Conservation (phyloP, 2,329 filamentous ascomycete genomes). For the Talaromyces atroroseus region DNA sequence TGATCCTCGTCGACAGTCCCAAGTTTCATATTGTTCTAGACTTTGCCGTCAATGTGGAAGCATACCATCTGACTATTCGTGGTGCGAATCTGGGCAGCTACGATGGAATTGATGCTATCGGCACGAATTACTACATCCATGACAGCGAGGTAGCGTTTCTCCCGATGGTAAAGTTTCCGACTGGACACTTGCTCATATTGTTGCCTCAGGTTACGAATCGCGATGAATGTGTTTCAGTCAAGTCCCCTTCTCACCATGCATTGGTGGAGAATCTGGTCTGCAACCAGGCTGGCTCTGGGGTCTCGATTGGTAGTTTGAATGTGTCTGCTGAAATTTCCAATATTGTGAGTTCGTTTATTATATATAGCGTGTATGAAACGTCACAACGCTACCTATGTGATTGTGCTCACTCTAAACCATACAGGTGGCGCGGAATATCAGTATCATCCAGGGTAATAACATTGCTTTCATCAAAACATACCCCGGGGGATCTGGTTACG, state of each 20-base stretch:
- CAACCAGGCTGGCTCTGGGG: constrained; percentile 33
- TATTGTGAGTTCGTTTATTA: constrained; percentile 19
- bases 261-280: constrained; percentile 33
- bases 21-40: constrained; percentile 37
- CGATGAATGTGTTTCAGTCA: constrained; percentile 36
- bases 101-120: constrained; percentile 34
- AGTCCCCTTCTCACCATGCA: constrained; percentile 32
- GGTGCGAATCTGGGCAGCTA: constrained; percentile 33
- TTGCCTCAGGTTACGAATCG: constrained; percentile 29
- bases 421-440: constrained; percentile 31
- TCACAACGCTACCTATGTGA: no score
- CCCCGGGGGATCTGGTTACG: constrained; percentile 34
- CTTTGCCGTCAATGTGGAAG: constrained; percentile 32
- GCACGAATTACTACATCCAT: constrained; percentile 35
- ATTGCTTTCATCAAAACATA: constrained; percentile 38
- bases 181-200: background rate
- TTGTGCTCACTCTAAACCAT: no score
- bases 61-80: constrained; percentile 34
- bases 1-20: constrained; percentile 29
- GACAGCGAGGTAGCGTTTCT: constrained; percentile 25
- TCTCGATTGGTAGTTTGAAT: constrained; percentile 34
- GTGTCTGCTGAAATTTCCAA: constrained; percentile 28
- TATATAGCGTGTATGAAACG: no score
- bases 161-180: background rate
- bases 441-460: constrained; percentile 34